Percentiles rank a stretch among this genome's conserved stretches.
Conservation (phyloP, 2,329 filamentous ascomycete genomes). For the Penicillium sp. region DNA sequence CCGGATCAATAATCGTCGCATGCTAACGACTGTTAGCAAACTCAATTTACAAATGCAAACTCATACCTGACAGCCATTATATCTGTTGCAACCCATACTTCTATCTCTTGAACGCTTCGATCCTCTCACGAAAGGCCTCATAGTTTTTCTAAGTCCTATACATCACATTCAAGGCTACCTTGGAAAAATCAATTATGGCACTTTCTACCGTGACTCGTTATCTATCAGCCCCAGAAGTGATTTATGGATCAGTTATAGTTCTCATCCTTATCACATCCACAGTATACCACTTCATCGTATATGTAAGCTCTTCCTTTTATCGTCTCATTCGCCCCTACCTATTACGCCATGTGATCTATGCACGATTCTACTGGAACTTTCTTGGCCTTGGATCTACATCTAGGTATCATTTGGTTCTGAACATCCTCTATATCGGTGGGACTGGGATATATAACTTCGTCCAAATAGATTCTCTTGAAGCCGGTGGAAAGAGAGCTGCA, state of each 20-base stretch:
- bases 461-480: constrained; percentile 3
- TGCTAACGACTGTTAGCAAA: too few species aligned
- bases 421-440: neutral
- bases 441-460: constrained; percentile 14
- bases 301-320: constrained; percentile 19
- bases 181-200: neutral
- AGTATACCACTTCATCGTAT: neutral
- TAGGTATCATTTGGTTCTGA: constrained; percentile 1
- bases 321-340: constrained; percentile 14
- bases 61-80: too few species aligned
- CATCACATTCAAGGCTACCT: too few species aligned
- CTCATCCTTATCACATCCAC: neutral
- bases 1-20: too few species aligned
- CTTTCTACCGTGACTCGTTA: neutral
- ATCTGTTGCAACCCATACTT: too few species aligned
- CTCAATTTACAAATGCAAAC: too few species aligned
- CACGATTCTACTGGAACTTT: constrained; percentile 10
- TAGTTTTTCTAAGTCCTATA: too few species aligned
- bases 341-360: constrained; percentile 7
- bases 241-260: neutral
- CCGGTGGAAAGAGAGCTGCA: constrained; percentile 10
- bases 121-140: too few species aligned
- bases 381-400: constrained; percentile 3
- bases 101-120: too few species aligned
- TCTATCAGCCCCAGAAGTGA: neutral